Percentiles rank a stretch among this genome's conserved stretches.
Evolutionary conservation across 2,329 filamentous ascomycete species (phyloP).

Genomic region (Hypomyces rosellus): DNA sequence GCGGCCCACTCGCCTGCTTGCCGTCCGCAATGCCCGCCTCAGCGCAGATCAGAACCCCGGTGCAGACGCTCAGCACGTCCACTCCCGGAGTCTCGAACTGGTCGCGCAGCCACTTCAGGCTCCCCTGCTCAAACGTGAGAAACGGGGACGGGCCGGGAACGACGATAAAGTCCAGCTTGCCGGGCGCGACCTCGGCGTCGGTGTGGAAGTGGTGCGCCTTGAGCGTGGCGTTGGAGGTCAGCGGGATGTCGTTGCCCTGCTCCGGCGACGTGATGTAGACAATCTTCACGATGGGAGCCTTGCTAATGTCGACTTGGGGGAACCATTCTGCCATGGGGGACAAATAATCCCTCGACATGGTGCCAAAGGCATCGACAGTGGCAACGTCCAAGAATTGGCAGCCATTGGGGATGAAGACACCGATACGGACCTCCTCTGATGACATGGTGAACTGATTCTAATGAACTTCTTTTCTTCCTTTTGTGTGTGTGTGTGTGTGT

Average conservation of each 20-base stretch:
- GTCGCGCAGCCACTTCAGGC: slow-evolving; percentile 35
- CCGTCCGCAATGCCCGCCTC: slow-evolving; percentile 43
- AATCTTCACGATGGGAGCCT: slow-evolving; percentile 38
- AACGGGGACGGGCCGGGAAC: slow-evolving; percentile 45
- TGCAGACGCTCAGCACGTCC: slow-evolving; percentile 47
- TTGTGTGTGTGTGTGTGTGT: too few species aligned
- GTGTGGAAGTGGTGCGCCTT: slow-evolving; percentile 37
- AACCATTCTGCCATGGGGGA: slow-evolving; percentile 15
- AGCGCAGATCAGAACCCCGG: slow-evolving; percentile 42
- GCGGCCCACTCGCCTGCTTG: slow-evolving; percentile 40
- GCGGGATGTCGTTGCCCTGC: slow-evolving; percentile 28
- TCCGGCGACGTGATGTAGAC: slow-evolving; percentile 39
- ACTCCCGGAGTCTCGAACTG: slow-evolving; percentile 34
- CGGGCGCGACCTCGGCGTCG: slow-evolving; percentile 42
- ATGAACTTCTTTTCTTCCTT: too few species aligned
- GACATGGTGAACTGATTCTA: slow-evolving; percentile 8
- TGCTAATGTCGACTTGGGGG: slow-evolving; percentile 32
- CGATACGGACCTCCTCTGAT: slow-evolving; percentile 32
- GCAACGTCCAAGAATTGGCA: slow-evolving; percentile 46
- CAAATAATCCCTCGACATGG: slow-evolving; percentile 41
- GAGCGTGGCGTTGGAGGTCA: slow-evolving; percentile 36
- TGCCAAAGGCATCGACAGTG: slow-evolving; percentile 43
- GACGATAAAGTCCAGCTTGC: slow-evolving; percentile 44
- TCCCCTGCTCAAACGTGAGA: slow-evolving; percentile 24
- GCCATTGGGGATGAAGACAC: slow-evolving; percentile 43